Percentiles rank a stretch among this genome's conserved stretches.
Conservation (phyloP, 352 stramenopile species). For the Pythium diclinum region DNA sequence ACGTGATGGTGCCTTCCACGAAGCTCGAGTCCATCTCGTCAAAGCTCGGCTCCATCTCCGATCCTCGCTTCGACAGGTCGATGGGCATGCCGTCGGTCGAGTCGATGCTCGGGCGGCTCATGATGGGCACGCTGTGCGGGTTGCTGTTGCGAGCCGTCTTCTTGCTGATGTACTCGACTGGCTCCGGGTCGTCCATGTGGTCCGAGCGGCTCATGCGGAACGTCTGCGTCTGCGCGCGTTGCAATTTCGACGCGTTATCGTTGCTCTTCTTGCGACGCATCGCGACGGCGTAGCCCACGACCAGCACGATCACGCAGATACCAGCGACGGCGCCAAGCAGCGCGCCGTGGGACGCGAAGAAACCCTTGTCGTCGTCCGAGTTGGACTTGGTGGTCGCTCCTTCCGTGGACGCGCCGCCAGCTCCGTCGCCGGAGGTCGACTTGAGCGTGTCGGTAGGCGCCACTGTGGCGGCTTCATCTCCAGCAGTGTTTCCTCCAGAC, state of each 20-base stretch:
- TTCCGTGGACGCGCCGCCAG: not conserved
- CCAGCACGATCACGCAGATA: conserved; percentile 18
- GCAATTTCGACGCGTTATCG: conserved; percentile 1
- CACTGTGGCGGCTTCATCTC: conserved; percentile 14
- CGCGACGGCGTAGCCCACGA: conserved; percentile 22
- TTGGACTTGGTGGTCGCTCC: conserved; percentile 29
- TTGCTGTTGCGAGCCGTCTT: conserved; percentile 22
- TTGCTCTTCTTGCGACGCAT: conserved; percentile 25
- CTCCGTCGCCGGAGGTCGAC: not conserved
- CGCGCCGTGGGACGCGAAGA: conserved; percentile 19
- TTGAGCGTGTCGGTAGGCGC: not conserved
- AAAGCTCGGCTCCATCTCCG: conserved; percentile 24
- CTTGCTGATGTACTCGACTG: conserved; percentile 21
- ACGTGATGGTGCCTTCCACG: conserved; percentile 20
- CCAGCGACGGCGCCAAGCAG: conserved; percentile 17
- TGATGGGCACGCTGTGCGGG: conserved; percentile 20
- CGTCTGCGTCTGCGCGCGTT: conserved; percentile 12
- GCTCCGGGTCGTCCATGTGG: conserved; percentile 25
- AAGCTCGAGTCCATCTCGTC: conserved; percentile 27
- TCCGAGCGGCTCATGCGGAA: conserved; percentile 18
- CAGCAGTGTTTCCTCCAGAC: not conserved
- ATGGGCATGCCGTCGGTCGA: conserved; percentile 22
- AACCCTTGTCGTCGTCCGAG: conserved; percentile 48
- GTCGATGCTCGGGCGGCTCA: conserved; percentile 20
- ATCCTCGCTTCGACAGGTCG: conserved; percentile 20